phyloP scores from a whole-genome alignment of 2,329 filamentous ascomycete species.

The Sclerotinia sclerotiorum region DNA sequence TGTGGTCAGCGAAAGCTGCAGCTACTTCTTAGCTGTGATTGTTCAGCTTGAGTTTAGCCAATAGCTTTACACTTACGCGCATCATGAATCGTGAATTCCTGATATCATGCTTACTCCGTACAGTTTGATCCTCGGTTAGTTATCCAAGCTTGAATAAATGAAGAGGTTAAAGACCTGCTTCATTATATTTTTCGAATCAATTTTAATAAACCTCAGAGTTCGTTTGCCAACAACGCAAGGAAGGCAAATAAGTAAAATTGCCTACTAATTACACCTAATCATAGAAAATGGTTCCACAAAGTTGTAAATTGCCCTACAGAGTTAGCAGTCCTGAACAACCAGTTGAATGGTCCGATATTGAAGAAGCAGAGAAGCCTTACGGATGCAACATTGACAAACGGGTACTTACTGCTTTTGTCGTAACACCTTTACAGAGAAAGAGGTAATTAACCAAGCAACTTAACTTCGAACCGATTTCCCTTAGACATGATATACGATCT shows the following conservation, averaged over 20 bases:
- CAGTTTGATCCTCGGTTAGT: background rate
- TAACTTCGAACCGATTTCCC: constrained; percentile 5
- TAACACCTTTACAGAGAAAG: constrained; percentile 5
- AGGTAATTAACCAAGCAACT: constrained; percentile 1
- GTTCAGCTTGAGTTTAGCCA: constrained; percentile 6
- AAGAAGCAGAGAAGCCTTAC: constrained; percentile 2
- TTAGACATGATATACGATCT: constrained; percentile 11
- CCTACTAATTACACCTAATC: background rate
- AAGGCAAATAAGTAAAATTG: background rate
- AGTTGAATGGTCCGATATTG: background rate
- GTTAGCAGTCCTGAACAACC: background rate
- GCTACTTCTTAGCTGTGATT: background rate
- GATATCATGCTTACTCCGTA: background rate
- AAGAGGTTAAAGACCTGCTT: background rate
- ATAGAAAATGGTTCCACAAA: background rate
- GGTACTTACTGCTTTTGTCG: constrained; percentile 13
- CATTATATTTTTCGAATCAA: background rate
- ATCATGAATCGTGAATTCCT: background rate
- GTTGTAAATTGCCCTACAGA: background rate
- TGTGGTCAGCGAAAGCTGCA: constrained; percentile 14
- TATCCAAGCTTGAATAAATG: background rate
- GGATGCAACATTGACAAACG: constrained; percentile 26
- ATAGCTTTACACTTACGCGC: background rate
- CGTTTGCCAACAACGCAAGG: background rate
- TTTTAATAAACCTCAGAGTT: background rate